phyloP scores from a whole-genome alignment of 768 basidiomycete genomes.

The Multifurca ochricompacta region DNA sequence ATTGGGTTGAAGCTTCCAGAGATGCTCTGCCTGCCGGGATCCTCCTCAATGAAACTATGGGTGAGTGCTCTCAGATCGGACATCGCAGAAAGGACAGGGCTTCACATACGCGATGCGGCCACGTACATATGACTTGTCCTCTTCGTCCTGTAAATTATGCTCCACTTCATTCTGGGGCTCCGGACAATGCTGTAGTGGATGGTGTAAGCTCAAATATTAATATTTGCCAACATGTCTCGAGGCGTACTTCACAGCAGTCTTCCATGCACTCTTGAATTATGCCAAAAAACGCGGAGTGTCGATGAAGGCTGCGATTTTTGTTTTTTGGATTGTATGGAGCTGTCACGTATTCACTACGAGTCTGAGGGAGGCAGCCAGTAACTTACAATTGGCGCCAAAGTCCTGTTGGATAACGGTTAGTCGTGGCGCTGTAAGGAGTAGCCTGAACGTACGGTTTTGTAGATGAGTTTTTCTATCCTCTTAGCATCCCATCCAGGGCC shows the following conservation, averaged over 20 bases:
- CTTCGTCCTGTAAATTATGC: constrained; percentile 40
- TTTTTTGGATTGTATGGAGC: constrained; percentile 60
- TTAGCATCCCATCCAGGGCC: constrained; percentile 52
- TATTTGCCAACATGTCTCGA: not conserved
- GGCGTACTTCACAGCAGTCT: constrained; percentile 52
- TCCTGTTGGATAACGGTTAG: constrained; percentile 32
- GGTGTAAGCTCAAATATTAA: not conserved
- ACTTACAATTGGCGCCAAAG: constrained; percentile 46
- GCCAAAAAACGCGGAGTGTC: constrained; percentile 58
- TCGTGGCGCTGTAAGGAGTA: not conserved
- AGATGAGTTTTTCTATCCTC: constrained; percentile 48
- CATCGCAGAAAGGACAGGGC: not conserved
- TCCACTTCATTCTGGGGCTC: constrained; percentile 50
- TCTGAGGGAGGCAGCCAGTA: constrained; percentile 9
- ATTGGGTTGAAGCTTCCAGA: constrained; percentile 61
- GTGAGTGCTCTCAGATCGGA: not conserved
- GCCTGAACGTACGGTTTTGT: constrained; percentile 39
- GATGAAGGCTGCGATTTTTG: constrained; percentile 49
- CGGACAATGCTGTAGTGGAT: constrained; percentile 41
- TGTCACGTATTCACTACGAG: constrained; percentile 18
- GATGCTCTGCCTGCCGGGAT: constrained; percentile 54
- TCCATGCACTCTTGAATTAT: constrained; percentile 48
- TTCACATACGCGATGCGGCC: constrained; percentile 23
- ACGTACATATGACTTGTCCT: constrained; percentile 46
- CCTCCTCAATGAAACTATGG: constrained; percentile 47